Base-by-base conservation (phyloP, 352 stramenopile genomes). In the Discostella stelligera region DNA sequence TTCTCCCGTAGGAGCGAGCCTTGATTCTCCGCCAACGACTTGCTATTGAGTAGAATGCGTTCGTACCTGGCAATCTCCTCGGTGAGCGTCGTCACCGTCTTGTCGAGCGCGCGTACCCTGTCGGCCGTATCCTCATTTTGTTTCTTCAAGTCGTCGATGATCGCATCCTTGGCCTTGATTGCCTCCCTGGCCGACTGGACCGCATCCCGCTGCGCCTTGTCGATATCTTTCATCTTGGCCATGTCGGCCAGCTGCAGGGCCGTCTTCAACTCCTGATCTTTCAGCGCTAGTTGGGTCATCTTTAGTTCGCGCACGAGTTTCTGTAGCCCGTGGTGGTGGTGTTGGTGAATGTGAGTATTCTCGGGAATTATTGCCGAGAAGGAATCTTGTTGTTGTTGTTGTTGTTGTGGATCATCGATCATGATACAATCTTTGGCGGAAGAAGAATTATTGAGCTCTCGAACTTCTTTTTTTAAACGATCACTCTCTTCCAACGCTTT, bases 101-200 rank as follows among this genome's bases (percentile, higher is more conserved):
- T 44, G 37, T 9, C 44, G 20, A 27, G 37, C 41, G 25, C 77
- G 39, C 27, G 7, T 44, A 8, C 11, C 11, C 46, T 71, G 59
- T 39, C 32, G n/a, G 18, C 32, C 11, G 39, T 37, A 25, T 27
- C 69, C 39, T 54, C 58, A 20, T 66, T 66, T 37, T 66, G 37
- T n/a, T 54, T 30, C 23, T 66, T 61, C 3, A 75, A 20, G 16
- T 49, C 30, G 3, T 75, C 56, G 37, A 75, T 75, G 27, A 60
- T 13, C 11, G 13, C 2, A 25, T 55, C 59, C 48, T 54, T 66
- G 20, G 52, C 52, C 58, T 32, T 18, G 20, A 66, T 50, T 18
- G 32, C 13, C 1, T 64, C 56, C 32, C 30, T 21, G 2, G 18
- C 32, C 25, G 46, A 18, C n/a, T 10, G 11, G 14, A 52, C 48